A percentile compares a stretch with the other conserved stretches of the same genome.
These are phyloP conservation scores for Saccharomyces paradoxus DNA, from an alignment of 805 yeast species.

Conservation along the genomic window DNA sequence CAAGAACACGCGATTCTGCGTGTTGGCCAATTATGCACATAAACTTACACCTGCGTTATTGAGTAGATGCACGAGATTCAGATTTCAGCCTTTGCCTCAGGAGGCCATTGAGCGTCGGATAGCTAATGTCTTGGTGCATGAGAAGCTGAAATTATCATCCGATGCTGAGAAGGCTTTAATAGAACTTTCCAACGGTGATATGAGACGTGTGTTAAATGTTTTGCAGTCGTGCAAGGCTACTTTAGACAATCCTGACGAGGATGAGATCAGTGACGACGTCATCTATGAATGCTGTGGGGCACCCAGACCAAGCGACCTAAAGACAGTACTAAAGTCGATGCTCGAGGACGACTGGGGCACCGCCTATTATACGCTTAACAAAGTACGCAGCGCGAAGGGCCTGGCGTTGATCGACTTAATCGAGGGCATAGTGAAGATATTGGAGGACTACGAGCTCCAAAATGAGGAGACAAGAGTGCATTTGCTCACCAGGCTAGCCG, in stretches of 20 bases:
- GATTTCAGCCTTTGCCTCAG: slow-evolving; percentile 74
- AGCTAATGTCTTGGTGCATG: slow-evolving; percentile 59
- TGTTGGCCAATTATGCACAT: slow-evolving; percentile 91
- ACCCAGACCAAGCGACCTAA: slow-evolving; percentile 82
- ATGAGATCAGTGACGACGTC: slow-evolving; percentile 60
- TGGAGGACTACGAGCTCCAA: slow-evolving; percentile 61
- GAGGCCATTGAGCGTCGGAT: slow-evolving; percentile 64
- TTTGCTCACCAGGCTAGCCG: slow-evolving; percentile 65
- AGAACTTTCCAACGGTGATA: slow-evolving; percentile 80
- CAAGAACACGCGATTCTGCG: slow-evolving; percentile 90
- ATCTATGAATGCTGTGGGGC: slow-evolving; percentile 94
- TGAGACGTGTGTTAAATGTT: slow-evolving; percentile 91
- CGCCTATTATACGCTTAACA: slow-evolving; percentile 56
- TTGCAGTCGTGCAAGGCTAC: slow-evolving; percentile 91
- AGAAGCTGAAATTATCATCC: slow-evolving; percentile 47
- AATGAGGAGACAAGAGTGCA: slow-evolving; percentile 48
- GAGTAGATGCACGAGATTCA: slow-evolving; percentile 89
- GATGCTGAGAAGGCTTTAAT: slow-evolving; percentile 63
- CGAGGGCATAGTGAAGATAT: slow-evolving; percentile 62
- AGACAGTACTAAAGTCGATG: slow-evolving; percentile 64
- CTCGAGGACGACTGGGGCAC: slow-evolving; percentile 85
- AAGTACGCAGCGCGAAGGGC: slow-evolving; percentile 65
- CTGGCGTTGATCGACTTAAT: slow-evolving; percentile 83
- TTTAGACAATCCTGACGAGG: slow-evolving; percentile 37
- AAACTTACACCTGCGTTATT: slow-evolving; percentile 90